Base-by-base conservation (phyloP, 2,329 filamentous ascomycete species). In the Cercospora citrullina region DNA sequence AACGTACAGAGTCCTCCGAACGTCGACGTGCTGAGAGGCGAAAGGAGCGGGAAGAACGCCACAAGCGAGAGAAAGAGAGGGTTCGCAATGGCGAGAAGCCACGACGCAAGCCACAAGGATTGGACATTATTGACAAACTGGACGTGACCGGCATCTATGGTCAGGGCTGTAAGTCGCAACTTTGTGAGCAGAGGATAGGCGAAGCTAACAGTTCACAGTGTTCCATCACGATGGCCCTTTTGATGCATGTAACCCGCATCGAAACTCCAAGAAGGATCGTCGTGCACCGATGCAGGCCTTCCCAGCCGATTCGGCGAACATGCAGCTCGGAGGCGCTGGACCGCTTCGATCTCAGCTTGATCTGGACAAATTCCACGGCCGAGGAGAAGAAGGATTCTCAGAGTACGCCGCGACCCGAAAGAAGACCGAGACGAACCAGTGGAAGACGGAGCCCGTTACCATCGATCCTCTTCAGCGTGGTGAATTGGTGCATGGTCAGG, bases 161-260 rank as follows among this genome's bases (percentile, higher is more conserved):
- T 66, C 92, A 91, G 75, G 94, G 94, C 81, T 84, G 93, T 96
- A 84, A 82, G 92, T 88, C 12, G 26, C 9, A n/a, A 36, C 51
- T 28, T 51, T 64, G 53, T 8, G 45, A 69, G 30, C 39, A 6
- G 26, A 23, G 45, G 33, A 31, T 48, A 14, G 42, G 12, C 31
- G 62, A 28, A 30, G 18, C 64, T 74, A 66, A 72, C 68, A 55
- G 21, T 26, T 60, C 67, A 16, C 75, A 96, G 93, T 97, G 73
- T 97, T 98, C 81, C 95, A 99, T 76, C 95, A 99, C 77, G 95
- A 98, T 76, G 95, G 95, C 0, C 95, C 95, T 4, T 99, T 97
- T 75, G 95, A 99, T 80, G 95, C 95, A 21, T 92, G 95, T 79
- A 96, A 97, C 79, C 93, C 95, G 4, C 91, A 96, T 79, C 92